phyloP scores from a whole-genome alignment of 73 alveolate species.

The Uronychia setigera region DNA sequence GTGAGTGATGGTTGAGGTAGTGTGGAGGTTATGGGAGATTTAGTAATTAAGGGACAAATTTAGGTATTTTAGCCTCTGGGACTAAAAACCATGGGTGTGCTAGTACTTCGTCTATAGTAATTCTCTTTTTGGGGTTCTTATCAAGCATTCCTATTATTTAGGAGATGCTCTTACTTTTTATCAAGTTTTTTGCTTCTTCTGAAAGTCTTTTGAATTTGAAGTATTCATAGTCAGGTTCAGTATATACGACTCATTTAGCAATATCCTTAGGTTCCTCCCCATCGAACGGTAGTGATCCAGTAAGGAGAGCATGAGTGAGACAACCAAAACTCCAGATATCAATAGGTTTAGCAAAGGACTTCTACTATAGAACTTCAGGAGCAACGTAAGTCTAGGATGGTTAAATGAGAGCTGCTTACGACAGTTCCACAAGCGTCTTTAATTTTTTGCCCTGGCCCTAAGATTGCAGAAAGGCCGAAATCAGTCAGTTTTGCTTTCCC shows the following conservation, averaged over 20 bases:
- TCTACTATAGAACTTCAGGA: constrained; percentile 69
- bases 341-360: constrained; percentile 58
- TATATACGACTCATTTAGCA: background rate
- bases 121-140: constrained; percentile 58
- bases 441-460: constrained; percentile 67
- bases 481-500: constrained; percentile 70
- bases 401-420: background rate
- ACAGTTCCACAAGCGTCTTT: constrained; percentile 79
- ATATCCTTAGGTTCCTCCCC: constrained; percentile 28
- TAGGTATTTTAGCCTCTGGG: no score
- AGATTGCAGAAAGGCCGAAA: constrained; percentile 72
- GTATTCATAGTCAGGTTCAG: constrained; percentile 24
- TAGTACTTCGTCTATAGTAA: constrained; percentile 57
- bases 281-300: constrained; percentile 77
- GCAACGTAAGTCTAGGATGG: constrained; percentile 65
- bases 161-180: background rate
- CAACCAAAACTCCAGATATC: constrained; percentile 76
- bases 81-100: constrained; percentile 68
- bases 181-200: constrained; percentile 69
- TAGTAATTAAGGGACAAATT: no score
- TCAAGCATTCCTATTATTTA: constrained; percentile 33
- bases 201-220: constrained; percentile 72
- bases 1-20: no score
- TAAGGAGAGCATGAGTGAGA: constrained; percentile 58
- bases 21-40: no score